Evolutionary conservation across 352 stramenopile genomes (phyloP), one percentile per base, ranked within the genome.

Genomic region (Globisporangium recalcitrans): DNA sequence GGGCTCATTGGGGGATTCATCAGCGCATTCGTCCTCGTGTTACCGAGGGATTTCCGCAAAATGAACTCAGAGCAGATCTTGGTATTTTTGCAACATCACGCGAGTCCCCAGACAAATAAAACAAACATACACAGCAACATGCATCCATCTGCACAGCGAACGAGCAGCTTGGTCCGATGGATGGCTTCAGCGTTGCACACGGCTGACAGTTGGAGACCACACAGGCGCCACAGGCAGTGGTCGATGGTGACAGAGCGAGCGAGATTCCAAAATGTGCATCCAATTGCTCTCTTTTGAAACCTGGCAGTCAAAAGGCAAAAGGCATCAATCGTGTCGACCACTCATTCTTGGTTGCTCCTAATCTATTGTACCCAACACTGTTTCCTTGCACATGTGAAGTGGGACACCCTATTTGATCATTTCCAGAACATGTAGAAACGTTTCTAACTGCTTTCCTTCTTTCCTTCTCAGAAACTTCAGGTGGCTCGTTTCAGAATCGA

Each of bases 31-130:
- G 64, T 84, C 74, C 77, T 89, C 80, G 70, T 77, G 77, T 87
- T 89, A 87, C 80, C 73, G 80, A 89, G 74, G 79, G 80, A 77
- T 89, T 78, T 89, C 80, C 72, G 87, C 80, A 89, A 72, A 62
- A 77, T 73, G 58, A 63, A 80, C 80, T 88, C 80, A 87, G 80
- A 89, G 80, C 80, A 89, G 80, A 89, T 89, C 80, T 89, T 89
- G 80, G 80, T 89, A 89, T 87, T 58, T 79, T 82, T 79, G 70
- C 57, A 82, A 75, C 80, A 89, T 89, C 80, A 75, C 64, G 48
- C 74, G 80, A 89, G 64, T 62, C 62, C 38, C 58, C 60, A 60
- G 26, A 19, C 14, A 31, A 4, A 40, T 19, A 36, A 13, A 21
- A 4, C n/a, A 49, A 21, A 40, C 27, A 36, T n/a, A 42, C 8